Percentiles rank a stretch among this genome's conserved stretches.
Evolutionary conservation across 768 basidiomycete genomes (phyloP).

Genomic region (Mycena latifolia): DNA sequence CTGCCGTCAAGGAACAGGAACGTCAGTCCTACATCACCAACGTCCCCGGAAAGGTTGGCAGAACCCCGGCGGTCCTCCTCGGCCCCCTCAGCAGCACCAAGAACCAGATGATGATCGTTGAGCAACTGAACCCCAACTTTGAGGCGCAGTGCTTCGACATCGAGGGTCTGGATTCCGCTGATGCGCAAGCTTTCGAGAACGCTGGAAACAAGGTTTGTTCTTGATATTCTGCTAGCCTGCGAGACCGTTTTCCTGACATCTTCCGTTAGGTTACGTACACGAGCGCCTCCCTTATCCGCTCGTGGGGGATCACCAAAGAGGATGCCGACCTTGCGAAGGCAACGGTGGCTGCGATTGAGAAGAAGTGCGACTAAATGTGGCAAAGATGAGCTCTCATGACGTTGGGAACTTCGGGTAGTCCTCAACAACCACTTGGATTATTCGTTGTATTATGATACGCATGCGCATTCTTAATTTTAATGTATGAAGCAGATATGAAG

Average conservation of each 20-base stretch:
- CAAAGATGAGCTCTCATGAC: too few species aligned
- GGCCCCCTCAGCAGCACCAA: neutral
- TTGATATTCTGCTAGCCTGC: neutral
- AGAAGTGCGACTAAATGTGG: constrained; percentile 1
- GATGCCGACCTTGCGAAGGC: constrained; percentile 6
- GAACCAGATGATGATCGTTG: constrained; percentile 16
- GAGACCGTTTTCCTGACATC: too few species aligned
- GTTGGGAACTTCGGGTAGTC: too few species aligned
- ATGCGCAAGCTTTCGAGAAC: neutral
- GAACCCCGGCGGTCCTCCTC: neutral
- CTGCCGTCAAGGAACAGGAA: neutral
- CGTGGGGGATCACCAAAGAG: constrained; percentile 6
- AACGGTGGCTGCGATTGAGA: constrained; percentile 9
- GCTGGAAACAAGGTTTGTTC: neutral
- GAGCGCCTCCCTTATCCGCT: neutral
- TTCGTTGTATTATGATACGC: too few species aligned
- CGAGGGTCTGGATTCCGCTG: neutral
- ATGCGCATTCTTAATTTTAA: too few species aligned
- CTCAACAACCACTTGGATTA: too few species aligned
- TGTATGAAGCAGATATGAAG: too few species aligned
- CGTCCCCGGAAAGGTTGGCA: neutral
- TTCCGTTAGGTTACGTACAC: neutral
- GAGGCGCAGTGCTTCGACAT: constrained; percentile 18
- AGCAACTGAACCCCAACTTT: constrained; percentile 17
- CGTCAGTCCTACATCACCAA: constrained; percentile 1